Evolutionary conservation across 805 yeast species (phyloP), one percentile per base, ranked within the genome.

Genomic region (Teunomyces aglyptinius): DNA sequence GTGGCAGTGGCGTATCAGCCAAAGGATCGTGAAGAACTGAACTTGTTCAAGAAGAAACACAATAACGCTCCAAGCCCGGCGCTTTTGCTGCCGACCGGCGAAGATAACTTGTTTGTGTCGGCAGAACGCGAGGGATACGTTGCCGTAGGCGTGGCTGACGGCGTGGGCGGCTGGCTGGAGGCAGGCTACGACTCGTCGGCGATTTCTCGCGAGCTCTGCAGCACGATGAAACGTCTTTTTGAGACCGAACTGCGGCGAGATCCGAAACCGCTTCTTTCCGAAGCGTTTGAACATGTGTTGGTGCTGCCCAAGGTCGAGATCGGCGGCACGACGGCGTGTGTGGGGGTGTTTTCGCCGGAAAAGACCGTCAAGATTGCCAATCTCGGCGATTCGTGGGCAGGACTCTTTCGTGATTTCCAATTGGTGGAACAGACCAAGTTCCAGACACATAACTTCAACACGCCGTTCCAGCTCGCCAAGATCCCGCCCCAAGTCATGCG

Each of bases 141-240:
- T 0, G 79, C 85, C 4, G 75, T 83, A n/a, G 95, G 92, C 18
- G 94, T 87, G 3, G 86, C 97, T 5, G 99, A 92, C 67, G 99
- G 99, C 11, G 98, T 94, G 3, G 98, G 98, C 12, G 98, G 98
- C 3, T 92, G 98, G 97, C 80, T 87, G 1, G 94, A 88, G 50
- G 84, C 87, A 40, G 97, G 97, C 0, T 86, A 82, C 57, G 97
- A 92, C 63, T 87, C 96, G 1, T 79, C 89, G 48, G 92, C 92
- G 6, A 87, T 92, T 49, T 83, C 94, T 34, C 75, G 95, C 54
- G 94, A 88, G 56, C 68, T 92, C 33, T 85, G 96, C 53, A 67
- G 67, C 5, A 71, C 80, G 3, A 73, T 89, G 59, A 73, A 76
- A 15, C 59, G 65, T 2, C 54, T 50, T 15, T 82, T 70, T 53